Base-by-base conservation (phyloP, 1,284 basidiomycete species). In the Cutaneotrichosporon spelunceum region DNA sequence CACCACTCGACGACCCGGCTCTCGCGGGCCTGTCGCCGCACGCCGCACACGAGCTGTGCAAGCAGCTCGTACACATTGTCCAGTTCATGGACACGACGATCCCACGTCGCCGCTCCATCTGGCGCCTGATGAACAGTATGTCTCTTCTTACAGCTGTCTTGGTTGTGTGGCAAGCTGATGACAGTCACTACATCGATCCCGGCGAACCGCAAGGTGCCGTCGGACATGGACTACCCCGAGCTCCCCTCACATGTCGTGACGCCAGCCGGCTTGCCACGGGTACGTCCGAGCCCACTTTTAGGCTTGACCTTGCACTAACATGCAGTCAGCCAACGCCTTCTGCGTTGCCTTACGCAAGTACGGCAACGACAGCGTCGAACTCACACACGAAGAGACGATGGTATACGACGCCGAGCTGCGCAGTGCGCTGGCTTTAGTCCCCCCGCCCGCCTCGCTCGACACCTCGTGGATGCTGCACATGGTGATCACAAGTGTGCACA, bases 81-180 rank as follows among this genome's bases (percentile, higher is more conserved):
- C 53, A 48, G 2, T 66, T 67, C 13, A 29, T 66, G 33, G 68
- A 69, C 50, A 66, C 66, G 16, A 64, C 64, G 4, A 67, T 66
- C 9, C 56, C 47, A 16, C 61, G 57, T 14, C 57, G 68, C 2
- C 44, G 56, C 14, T 57, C 61, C 7, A 23, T 66, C n/a, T 67
- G 66, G 60, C 48, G 68, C 14, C n/a, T 67, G 50, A 42, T 27
- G 26, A 36, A 59, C n/a, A 39, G 56, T 55, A 13, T 11, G 52
- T 33, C 16, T 24, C 36, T 14, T 39, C 16, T 19, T 19, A 5
- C 16, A 39, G 36, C 4, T 39, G 34, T 36, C 34, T 36, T 33
- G 7, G 6, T 11, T 36, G 8, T 3, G 26, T 26, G 21, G 4
- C 9, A 1, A 21, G 39, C 24, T 53, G 14, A 49, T 44, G 16